Conservation (phyloP, 805 yeast genomes). For the Komagataella kurtzmanii region DNA sequence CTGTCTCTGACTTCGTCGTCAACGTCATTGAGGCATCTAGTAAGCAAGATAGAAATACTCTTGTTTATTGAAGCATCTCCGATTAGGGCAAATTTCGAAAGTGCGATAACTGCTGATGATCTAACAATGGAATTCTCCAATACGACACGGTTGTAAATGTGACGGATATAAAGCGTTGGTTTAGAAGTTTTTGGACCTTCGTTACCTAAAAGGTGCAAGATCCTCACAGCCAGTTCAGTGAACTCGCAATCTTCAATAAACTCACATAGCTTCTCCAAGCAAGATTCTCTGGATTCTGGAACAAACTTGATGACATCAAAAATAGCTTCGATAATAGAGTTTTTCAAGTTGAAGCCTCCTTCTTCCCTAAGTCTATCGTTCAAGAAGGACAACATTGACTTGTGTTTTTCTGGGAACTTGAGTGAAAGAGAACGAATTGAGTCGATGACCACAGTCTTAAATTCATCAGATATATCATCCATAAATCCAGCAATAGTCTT, state of each 20-base stretch:
- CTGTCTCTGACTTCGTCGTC: conserved; percentile 98
- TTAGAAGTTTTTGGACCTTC: conserved; percentile 84
- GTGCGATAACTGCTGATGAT: conserved; percentile 88
- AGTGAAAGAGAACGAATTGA: conserved; percentile 86
- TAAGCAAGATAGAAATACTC: conserved; percentile 63
- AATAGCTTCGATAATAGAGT: conserved; percentile 81
- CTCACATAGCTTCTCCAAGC: conserved; percentile 84
- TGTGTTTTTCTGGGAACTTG: conserved; percentile 87
- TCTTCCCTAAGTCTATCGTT: conserved; percentile 81
- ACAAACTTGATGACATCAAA: conserved; percentile 83
- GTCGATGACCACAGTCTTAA: conserved; percentile 87
- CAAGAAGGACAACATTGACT: conserved; percentile 67
- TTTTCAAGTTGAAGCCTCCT: conserved; percentile 78
- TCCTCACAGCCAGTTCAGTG: conserved; percentile 87
- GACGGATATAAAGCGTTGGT: conserved; percentile 87
- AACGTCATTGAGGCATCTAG: conserved; percentile 73
- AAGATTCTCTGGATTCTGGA: conserved; percentile 71
- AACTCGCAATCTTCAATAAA: conserved; percentile 97
- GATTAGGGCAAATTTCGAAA: conserved; percentile 78
- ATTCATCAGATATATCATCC: conserved; percentile 92
- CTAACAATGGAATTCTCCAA: conserved; percentile 91
- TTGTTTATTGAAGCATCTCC: conserved; percentile 54
- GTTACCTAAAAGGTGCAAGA: conserved; percentile 81
- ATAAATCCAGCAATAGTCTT: conserved; percentile 77
- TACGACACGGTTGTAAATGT: conserved; percentile 92